Evolutionary conservation across 1,139 yeast species (phyloP).

Genomic region (Kluyveromyces sp.): DNA sequence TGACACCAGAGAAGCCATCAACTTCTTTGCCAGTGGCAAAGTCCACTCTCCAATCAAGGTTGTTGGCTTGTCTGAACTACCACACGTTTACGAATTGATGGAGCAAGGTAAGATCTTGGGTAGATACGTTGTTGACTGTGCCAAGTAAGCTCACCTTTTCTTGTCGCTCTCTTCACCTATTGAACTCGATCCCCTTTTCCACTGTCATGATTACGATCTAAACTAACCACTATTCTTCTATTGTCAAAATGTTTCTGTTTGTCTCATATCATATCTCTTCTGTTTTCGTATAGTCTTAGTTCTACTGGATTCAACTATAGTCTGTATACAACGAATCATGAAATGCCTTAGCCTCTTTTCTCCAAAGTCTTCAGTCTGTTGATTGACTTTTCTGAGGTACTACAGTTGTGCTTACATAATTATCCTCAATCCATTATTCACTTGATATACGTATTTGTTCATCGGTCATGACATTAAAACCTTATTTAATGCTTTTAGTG

Average conservation of each 20-base stretch:
- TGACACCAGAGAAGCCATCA: slow-evolving; percentile 71
- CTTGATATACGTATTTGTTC: too few species aligned
- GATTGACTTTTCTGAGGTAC: too few species aligned
- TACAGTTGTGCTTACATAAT: too few species aligned
- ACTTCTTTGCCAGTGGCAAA: slow-evolving; percentile 62
- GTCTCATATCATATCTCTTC: too few species aligned
- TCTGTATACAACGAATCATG: neutral
- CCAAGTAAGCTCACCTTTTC: slow-evolving; percentile 27
- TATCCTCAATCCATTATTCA: too few species aligned
- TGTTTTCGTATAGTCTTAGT: neutral
- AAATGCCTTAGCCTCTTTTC: too few species aligned
- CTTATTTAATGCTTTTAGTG: neutral
- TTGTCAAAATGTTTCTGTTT: too few species aligned
- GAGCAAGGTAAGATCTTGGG: slow-evolving; percentile 67
- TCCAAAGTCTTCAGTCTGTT: too few species aligned
- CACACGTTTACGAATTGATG: slow-evolving; percentile 57
- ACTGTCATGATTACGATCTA: too few species aligned
- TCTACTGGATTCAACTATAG: slow-evolving; percentile 2
- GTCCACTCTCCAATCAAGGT: slow-evolving; percentile 62
- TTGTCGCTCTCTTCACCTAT: neutral
- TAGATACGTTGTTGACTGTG: slow-evolving; percentile 59
- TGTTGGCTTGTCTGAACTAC: slow-evolving; percentile 57
- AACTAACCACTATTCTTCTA: too few species aligned
- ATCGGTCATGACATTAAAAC: too few species aligned
- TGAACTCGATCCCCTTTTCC: too few species aligned